Evolutionary conservation across 495 filamentous ascomycete species (phyloP).

Genomic region (Hypomontagnella submonticulosa): DNA sequence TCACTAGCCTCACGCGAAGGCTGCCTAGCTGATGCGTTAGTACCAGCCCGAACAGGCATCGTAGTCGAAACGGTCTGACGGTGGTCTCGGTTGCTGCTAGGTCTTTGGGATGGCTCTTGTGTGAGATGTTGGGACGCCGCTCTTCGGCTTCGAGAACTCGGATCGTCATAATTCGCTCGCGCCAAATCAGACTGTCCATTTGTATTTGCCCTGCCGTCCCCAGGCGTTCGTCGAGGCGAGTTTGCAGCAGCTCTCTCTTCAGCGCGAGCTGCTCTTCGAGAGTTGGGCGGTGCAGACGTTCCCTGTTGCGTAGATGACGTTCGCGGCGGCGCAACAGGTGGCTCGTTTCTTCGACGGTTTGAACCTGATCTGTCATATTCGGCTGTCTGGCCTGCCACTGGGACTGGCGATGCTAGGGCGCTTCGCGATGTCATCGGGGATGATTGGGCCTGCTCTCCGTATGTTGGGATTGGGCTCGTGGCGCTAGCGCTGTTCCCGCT

Average conservation of each 20-base stretch:
- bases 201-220: constrained; percentile 50
- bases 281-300: constrained; percentile 49
- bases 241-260: constrained; percentile 55
- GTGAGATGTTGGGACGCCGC: constrained; percentile 53
- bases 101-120: constrained; percentile 56
- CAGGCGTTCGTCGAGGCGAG: constrained; percentile 52
- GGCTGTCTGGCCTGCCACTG: constrained; percentile 54
- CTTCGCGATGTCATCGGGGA: constrained; percentile 62
- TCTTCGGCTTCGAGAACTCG: constrained; percentile 63
- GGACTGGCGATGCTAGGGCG: constrained; percentile 59
- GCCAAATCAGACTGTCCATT: constrained; percentile 49
- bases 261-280: constrained; percentile 56
- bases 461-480: constrained; percentile 45
- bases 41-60: constrained; percentile 56
- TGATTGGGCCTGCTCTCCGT: constrained; percentile 52
- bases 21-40: constrained; percentile 52
- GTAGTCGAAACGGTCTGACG: constrained; percentile 56
- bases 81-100: constrained; percentile 61
- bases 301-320: constrained; percentile 66
- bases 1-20: constrained; percentile 72
- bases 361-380: constrained; percentile 55
- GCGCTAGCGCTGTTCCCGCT: constrained; percentile 62
- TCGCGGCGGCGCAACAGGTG: constrained; percentile 68
- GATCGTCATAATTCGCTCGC: constrained; percentile 48
- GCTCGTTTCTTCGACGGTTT: constrained; percentile 54